Conservation (phyloP, 1,139 yeast species). For the Candida sanyaensis region DNA sequence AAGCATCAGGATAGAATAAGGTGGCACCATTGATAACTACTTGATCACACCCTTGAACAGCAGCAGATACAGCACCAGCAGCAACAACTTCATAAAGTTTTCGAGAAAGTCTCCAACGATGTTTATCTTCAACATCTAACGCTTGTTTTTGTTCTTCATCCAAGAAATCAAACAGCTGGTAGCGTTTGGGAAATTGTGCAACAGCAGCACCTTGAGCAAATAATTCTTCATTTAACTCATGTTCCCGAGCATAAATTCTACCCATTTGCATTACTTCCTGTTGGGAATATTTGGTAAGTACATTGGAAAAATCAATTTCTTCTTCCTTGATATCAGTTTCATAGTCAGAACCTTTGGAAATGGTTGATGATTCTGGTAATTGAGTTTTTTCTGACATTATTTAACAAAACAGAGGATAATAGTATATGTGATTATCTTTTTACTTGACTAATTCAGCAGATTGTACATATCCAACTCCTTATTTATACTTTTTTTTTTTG, state of each 20-base stretch:
- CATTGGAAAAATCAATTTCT: slow-evolving; percentile 31
- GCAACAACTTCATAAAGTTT: slow-evolving; percentile 64
- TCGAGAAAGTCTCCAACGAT: slow-evolving; percentile 64
- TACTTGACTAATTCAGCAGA: too few relatives aligned
- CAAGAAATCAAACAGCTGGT: slow-evolving; percentile 60
- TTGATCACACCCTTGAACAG: slow-evolving; percentile 93
- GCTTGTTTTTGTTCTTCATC: slow-evolving; percentile 59
- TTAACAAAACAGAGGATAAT: too few relatives aligned
- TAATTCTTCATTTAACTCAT: slow-evolving; percentile 63
- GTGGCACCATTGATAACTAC: slow-evolving; percentile 85
- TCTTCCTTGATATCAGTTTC: too few relatives aligned
- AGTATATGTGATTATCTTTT: too few relatives aligned
- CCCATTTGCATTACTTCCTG: slow-evolving; percentile 74
- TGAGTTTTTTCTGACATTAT: too few relatives aligned
- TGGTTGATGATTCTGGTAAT: too few relatives aligned
- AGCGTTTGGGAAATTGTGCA: slow-evolving; percentile 62
- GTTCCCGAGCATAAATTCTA: slow-evolving; percentile 60
- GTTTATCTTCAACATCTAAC: slow-evolving; percentile 57
- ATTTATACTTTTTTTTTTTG: too few relatives aligned
- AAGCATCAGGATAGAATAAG: slow-evolving; percentile 59
- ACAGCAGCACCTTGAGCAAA: slow-evolving; percentile 76
- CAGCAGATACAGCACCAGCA: slow-evolving; percentile 85
- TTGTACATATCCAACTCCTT: too few relatives aligned
- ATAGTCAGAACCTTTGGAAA: too few relatives aligned
- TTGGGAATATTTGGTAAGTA: slow-evolving; percentile 62